Conservation (phyloP, 1,139 yeast species). For the Debaryomycetaceae sp. region DNA sequence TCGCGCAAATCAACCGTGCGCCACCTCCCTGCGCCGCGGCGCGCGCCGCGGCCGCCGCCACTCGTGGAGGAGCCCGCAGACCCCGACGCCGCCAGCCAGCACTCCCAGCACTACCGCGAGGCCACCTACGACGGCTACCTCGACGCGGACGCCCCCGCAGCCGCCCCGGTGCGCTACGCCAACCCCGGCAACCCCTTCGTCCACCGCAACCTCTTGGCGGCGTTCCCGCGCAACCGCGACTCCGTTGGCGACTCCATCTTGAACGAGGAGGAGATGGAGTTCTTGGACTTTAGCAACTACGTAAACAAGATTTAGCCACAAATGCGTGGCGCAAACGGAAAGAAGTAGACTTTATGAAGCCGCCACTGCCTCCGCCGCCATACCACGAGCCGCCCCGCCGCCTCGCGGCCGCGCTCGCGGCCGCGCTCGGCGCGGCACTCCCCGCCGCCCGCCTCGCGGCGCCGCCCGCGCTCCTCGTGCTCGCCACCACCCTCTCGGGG, state of each 20-base stretch:
- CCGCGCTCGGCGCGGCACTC: no score
- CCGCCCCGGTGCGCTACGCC: no score
- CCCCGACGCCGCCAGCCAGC: conserved; percentile 6
- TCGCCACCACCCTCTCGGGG: background rate
- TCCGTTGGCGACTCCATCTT: conserved; percentile 16
- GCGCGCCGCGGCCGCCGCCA: background rate
- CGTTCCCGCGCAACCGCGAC: conserved; percentile 6
- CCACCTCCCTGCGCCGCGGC: conserved; percentile 13
- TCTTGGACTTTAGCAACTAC: conserved; percentile 20
- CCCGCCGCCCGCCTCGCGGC: no score
- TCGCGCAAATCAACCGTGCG: conserved; percentile 25
- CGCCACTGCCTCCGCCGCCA: background rate
- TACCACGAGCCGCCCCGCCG: no score
- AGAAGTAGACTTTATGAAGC: background rate
- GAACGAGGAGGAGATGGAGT: conserved; percentile 26
- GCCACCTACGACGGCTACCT: conserved; percentile 16
- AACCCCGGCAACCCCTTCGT: no score
- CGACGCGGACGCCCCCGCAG: no score
- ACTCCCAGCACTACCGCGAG: conserved; percentile 14
- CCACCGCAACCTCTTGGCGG: conserved; percentile 6
- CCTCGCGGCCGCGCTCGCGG: no score
- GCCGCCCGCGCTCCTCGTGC: background rate
- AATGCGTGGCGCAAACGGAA: background rate
- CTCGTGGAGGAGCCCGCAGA: background rate
- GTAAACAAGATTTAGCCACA: conserved; percentile 10